A percentile compares a stretch with the other conserved stretches of the same genome.
These are phyloP conservation scores for Saussurea involucrata DNA, from an alignment of 129 eudicot species.

Conservation along the genomic window DNA sequence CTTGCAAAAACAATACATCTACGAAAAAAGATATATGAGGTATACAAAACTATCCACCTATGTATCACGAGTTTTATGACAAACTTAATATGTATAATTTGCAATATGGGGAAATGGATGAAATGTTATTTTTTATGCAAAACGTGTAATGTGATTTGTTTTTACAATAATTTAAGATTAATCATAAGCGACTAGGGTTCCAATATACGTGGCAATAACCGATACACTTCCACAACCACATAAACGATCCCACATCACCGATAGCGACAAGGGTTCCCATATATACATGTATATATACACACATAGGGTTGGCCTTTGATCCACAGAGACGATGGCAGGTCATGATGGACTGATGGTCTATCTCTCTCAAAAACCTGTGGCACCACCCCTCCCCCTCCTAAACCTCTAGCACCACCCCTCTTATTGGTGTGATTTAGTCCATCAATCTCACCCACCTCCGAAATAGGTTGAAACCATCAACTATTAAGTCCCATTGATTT, in stretches of 20 bases:
- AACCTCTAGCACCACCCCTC: too few relatives aligned
- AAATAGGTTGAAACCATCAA: too few relatives aligned
- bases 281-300: background rate
- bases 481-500: too few relatives aligned
- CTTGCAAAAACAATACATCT: background rate
- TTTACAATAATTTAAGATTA: background rate
- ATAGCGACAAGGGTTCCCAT: background rate
- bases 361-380: too few relatives aligned
- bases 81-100: background rate
- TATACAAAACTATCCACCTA: background rate
- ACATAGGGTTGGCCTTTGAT: too few relatives aligned
- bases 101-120: background rate
- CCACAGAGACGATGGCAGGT: too few relatives aligned
- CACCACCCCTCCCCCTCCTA: too few relatives aligned
- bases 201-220: background rate
- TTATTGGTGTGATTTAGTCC: too few relatives aligned
- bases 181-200: background rate
- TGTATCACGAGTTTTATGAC: background rate
- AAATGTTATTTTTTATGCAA: background rate
- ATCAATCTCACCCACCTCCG: too few relatives aligned
- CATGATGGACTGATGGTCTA: too few relatives aligned
- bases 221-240: background rate
- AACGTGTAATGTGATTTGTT: background rate
- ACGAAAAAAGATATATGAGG: background rate
- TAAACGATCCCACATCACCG: background rate